A percentile compares a stretch with the other conserved stretches of the same genome.
phyloP scores from a whole-genome alignment of 164 flowering plant species.

The Echeveria elegans region DNA sequence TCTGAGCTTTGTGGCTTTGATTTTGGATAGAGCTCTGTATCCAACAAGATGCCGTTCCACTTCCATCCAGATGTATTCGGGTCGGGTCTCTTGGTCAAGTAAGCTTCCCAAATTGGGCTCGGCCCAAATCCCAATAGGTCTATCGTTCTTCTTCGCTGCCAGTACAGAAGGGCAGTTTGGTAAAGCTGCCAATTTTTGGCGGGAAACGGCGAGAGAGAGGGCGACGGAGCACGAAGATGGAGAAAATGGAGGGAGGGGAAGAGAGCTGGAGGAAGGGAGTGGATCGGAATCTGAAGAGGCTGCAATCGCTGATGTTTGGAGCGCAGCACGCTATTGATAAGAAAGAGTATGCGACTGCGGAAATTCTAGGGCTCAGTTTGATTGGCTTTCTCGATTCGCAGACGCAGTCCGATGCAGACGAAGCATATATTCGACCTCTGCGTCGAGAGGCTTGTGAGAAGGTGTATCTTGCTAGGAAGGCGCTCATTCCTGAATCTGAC shows the following conservation, averaged over 20 bases:
- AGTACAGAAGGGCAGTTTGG: too few species aligned
- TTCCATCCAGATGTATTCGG: not conserved
- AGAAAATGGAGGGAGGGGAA: constrained; percentile 9
- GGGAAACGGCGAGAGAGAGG: too few species aligned
- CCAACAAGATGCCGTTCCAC: not conserved
- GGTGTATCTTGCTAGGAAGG: constrained; percentile 42
- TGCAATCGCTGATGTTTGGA: constrained; percentile 79
- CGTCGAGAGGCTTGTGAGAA: constrained; percentile 48
- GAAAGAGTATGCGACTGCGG: constrained; percentile 71
- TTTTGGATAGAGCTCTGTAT: not conserved
- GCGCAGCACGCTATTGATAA: constrained; percentile 63
- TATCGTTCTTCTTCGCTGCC: too few species aligned
- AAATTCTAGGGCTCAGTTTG: constrained; percentile 57
- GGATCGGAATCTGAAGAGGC: constrained; percentile 61
- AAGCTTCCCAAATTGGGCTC: too few species aligned
- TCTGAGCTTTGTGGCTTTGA: not conserved
- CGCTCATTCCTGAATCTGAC: constrained; percentile 61
- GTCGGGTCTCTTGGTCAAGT: too few species aligned
- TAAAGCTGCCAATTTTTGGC: constrained; percentile 7
- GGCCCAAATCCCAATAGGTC: too few species aligned
- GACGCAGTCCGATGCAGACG: constrained; percentile 37
- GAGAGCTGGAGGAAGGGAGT: constrained; percentile 67
- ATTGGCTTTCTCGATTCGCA: constrained; percentile 90
- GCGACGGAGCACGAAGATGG: too few species aligned
- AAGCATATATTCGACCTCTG: constrained; percentile 50